These are phyloP conservation scores for Bolboschoenoplectus hybrid DNA, from an alignment of 202 grass and related monocot genomes.

Conservation along the genomic window DNA sequence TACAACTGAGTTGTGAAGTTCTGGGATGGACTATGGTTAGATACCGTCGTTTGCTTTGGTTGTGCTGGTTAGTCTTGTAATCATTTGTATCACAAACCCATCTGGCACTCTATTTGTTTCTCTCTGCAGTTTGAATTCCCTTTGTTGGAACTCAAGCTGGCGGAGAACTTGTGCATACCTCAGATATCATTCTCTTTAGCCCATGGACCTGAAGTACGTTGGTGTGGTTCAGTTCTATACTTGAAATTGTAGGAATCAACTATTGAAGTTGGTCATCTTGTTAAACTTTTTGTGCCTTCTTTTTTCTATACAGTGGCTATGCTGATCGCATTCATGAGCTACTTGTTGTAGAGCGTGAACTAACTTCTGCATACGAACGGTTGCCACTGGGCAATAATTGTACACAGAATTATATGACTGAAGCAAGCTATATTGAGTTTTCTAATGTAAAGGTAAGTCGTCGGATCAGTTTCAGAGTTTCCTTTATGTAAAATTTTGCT, in stretches of 20 bases:
- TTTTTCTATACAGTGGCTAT: conserved; percentile 74
- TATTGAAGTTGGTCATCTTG: not conserved
- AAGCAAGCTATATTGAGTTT: conserved; percentile 98
- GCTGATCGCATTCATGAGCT: conserved; percentile 90
- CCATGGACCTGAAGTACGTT: not conserved
- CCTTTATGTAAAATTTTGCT: conserved; percentile 30
- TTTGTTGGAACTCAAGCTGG: conserved; percentile 27
- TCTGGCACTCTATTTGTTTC: not conserved
- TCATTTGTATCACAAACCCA: not conserved
- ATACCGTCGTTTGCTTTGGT: not conserved
- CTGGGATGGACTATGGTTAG: not conserved
- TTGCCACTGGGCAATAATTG: conserved; percentile 55
- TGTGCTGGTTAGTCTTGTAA: not conserved
- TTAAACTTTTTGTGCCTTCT: conserved; percentile 20
- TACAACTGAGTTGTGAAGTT: not conserved
- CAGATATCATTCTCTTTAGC: not conserved
- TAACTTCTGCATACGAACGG: conserved; percentile 61
- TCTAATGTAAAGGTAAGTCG: conserved; percentile 76
- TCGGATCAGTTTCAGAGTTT: conserved; percentile 24
- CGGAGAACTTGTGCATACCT: not conserved
- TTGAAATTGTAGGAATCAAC: conserved; percentile 12
- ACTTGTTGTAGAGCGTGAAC: conserved; percentile 77
- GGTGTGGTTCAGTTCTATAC: not conserved
- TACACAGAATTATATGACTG: conserved; percentile 77
- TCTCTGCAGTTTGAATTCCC: not conserved